Conservation (phyloP, 2,329 filamentous ascomycete species). For the Metarhizium album region DNA sequence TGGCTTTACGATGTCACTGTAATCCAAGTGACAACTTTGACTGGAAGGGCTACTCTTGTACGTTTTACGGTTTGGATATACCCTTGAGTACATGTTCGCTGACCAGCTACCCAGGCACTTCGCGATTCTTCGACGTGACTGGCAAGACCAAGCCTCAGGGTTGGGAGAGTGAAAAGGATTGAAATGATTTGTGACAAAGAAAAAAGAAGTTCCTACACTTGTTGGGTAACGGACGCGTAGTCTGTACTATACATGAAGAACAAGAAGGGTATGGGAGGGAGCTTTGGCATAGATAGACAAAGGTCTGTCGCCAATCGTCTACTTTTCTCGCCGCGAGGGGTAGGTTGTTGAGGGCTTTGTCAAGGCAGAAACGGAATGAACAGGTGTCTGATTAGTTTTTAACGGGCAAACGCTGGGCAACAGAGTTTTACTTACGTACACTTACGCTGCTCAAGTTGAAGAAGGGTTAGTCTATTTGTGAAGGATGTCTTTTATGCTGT, state of each 20-base stretch:
- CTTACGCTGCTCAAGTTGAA: constrained; percentile 1
- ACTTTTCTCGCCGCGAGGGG: background rate
- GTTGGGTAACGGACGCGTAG: background rate
- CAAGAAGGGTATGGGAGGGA: background rate
- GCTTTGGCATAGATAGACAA: constrained; percentile 1
- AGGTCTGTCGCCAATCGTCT: background rate
- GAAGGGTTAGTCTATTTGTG: background rate
- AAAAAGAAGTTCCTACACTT: background rate
- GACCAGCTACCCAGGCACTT: constrained; percentile 38
- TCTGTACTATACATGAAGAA: background rate
- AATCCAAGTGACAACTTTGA: constrained; percentile 97
- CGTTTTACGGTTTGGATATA: constrained; percentile 25
- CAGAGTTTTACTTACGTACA: background rate
- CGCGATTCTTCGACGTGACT: constrained; percentile 77
- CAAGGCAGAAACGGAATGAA: background rate
- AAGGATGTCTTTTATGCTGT: background rate
- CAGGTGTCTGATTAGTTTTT: constrained; percentile 1
- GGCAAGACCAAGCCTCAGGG: constrained; percentile 73
- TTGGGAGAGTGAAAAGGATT: constrained; percentile 42
- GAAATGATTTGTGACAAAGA: background rate
- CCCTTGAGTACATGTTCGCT: background rate
- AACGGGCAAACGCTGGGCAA: background rate
- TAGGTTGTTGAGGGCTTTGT: background rate
- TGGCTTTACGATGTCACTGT: constrained; percentile 86
- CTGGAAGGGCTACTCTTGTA: constrained; percentile 98